phyloP scores from a whole-genome alignment of 768 basidiomycete species.

The Boletus reticuloceps region DNA sequence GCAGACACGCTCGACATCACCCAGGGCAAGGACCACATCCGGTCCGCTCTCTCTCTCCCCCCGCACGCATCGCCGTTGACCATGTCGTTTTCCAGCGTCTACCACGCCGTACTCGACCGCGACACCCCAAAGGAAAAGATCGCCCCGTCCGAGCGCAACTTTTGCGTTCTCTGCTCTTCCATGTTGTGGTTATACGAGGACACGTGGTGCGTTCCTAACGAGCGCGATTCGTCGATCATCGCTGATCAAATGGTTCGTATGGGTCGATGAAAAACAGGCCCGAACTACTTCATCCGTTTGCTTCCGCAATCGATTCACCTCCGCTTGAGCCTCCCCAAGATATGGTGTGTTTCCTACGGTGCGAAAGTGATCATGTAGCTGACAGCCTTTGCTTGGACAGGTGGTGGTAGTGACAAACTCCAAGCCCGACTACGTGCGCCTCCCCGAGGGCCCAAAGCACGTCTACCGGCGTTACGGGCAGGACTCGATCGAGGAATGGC shows the following conservation, averaged over 20 bases:
- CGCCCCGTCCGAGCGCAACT: slow-evolving; percentile 57
- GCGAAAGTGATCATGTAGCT: background rate
- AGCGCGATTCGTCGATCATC: background rate
- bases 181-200: slow-evolving; percentile 69
- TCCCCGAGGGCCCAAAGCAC: slow-evolving; percentile 58
- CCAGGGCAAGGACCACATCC: slow-evolving; percentile 51
- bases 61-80: background rate
- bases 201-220: slow-evolving; percentile 40
- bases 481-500: slow-evolving; percentile 57
- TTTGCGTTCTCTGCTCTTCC: slow-evolving; percentile 59
- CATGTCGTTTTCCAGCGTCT: slow-evolving; percentile 39
- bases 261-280: slow-evolving; percentile 44
- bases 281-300: slow-evolving; percentile 63
- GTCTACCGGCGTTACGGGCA: slow-evolving; percentile 43
- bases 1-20: slow-evolving; percentile 49
- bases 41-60: slow-evolving; percentile 36
- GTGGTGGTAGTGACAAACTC: slow-evolving; percentile 46
- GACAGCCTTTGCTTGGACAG: slow-evolving; percentile 21
- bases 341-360: slow-evolving; percentile 38
- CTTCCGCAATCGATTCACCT: slow-evolving; percentile 62
- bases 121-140: slow-evolving; percentile 47
- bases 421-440: slow-evolving; percentile 58
- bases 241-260: too few relatives aligned
- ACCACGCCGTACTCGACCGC: slow-evolving; percentile 60
- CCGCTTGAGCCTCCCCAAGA: slow-evolving; percentile 49